phyloP scores from a whole-genome alignment of 345 rosid genomes.

The Melastoma malabathricum region DNA sequence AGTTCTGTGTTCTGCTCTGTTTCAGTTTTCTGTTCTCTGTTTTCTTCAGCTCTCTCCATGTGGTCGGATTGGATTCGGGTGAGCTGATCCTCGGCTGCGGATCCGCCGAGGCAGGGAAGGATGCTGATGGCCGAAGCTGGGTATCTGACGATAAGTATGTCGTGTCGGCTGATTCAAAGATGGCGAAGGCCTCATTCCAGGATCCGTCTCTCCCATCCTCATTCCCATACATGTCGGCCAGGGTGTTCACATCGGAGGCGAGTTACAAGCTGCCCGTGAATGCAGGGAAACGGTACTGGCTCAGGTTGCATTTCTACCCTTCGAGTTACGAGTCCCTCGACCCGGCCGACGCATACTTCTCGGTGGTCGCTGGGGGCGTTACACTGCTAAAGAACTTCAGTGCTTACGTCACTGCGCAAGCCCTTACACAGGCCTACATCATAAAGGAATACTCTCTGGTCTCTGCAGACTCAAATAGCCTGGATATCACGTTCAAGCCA shows the following conservation, averaged over 20 bases:
- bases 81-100: constrained; percentile 38
- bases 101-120: constrained; percentile 27
- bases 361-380: constrained; percentile 31
- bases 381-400: constrained; percentile 63
- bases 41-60: constrained; percentile 5
- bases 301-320: constrained; percentile 62
- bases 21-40: constrained; percentile 2
- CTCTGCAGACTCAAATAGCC: constrained; percentile 15
- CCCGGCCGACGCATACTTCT: constrained; percentile 42
- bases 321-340: constrained; percentile 32
- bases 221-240: constrained; percentile 64
- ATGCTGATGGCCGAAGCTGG: constrained; percentile 54
- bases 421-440: constrained; percentile 55
- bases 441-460: constrained; percentile 51
- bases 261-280: constrained; percentile 35
- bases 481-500: constrained; percentile 41
- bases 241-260: constrained; percentile 43
- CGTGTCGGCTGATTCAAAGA: constrained; percentile 15
- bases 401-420: constrained; percentile 52
- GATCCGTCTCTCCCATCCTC: constrained; percentile 54
- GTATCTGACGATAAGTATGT: constrained; percentile 41
- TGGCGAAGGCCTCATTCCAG: constrained; percentile 35
- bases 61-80: neutral
- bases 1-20: constrained; percentile 5
- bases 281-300: constrained; percentile 22